phyloP scores from a whole-genome alignment of 2,329 filamentous ascomycete species.

The Shiraia sp. region DNA sequence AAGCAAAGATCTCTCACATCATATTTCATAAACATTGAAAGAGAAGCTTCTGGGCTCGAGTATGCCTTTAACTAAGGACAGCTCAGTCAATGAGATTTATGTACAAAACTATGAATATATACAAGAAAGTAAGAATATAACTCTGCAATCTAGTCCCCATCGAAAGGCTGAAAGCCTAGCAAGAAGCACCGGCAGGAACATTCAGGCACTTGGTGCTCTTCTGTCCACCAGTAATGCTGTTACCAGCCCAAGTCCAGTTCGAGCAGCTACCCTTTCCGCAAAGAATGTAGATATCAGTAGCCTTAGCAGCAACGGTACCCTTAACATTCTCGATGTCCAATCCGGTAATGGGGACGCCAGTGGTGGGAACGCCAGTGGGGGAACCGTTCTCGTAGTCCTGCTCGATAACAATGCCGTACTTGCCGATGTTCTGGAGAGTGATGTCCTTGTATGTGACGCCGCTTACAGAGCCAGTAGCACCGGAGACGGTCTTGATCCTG shows the following conservation, averaged over 20 bases:
- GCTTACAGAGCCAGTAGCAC: constrained; percentile 56
- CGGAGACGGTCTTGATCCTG: constrained; percentile 61
- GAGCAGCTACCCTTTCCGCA: constrained; percentile 59
- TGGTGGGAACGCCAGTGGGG: constrained; percentile 51
- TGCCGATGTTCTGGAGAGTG: constrained; percentile 48
- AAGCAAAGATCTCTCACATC: no score
- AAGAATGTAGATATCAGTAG: constrained; percentile 56
- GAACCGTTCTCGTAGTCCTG: constrained; percentile 57
- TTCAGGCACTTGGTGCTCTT: constrained; percentile 37
- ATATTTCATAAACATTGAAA: no score
- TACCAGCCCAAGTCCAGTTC: constrained; percentile 59
- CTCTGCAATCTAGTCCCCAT: not conserved
- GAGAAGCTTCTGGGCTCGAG: no score
- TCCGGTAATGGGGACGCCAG: constrained; percentile 52
- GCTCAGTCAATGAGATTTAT: not conserved
- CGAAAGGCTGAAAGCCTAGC: constrained; percentile 21
- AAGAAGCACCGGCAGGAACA: constrained; percentile 43
- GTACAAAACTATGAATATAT: constrained; percentile 1
- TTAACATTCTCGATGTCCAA: constrained; percentile 49
- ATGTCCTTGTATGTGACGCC: constrained; percentile 55
- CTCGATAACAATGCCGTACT: constrained; percentile 58
- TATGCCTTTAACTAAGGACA: no score
- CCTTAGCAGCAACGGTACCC: constrained; percentile 41
- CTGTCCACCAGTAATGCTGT: constrained; percentile 46
- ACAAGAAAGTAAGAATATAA: not conserved